Evolutionary conservation across 768 basidiomycete genomes (phyloP), one percentile per base, ranked within the genome.

Genomic region (Suillus tomentosus): DNA sequence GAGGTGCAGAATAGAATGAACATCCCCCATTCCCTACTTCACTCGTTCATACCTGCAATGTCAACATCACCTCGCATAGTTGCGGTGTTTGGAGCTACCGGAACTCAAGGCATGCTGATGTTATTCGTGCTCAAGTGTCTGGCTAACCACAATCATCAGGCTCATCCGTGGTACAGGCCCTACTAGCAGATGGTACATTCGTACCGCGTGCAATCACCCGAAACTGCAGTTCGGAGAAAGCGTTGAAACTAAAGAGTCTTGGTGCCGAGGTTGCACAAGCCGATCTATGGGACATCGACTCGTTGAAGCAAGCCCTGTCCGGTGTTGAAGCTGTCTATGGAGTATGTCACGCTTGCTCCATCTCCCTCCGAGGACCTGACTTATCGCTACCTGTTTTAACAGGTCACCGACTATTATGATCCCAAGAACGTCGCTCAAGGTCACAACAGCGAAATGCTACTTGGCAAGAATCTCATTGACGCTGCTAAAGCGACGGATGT

Each of bases 41-140:
- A 15, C 3, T n/a, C 51, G 43, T 40, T n/a, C 27, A 54, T 36
- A 2, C 43, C 60, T 42, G 62, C 65, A 43, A 67, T 67, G 72
- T 68, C 64, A 59, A 62, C 62, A 68, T 68, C 64, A 56, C 2
- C 60, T 50, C 73, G 72, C 11, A 63, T 77, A 40, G 70, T 78
- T 39, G 70, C 69, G 5, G 75, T 79, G 37, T 71, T 76, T 22
- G 78, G 79, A 36, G 77, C 79, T 3, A 79, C 78, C 22, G 79
- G 79, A 14, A 63, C 62, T 13, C 76, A 79, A 72, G 79, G 79
- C 70, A 61, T 10, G 15, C 2, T 15, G 4, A 3, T 36, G 3
- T 37, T 11, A 5, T 59, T 15, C 17, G 22, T 58, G 13, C n/a
- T 51, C 36, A 22, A 42, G 27, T 17, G 37, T 8, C 47, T 45